A percentile compares a stretch with the other conserved stretches of the same genome.
Conservation (phyloP, 495 filamentous ascomycete species). For the Emericellopsis terricola region DNA sequence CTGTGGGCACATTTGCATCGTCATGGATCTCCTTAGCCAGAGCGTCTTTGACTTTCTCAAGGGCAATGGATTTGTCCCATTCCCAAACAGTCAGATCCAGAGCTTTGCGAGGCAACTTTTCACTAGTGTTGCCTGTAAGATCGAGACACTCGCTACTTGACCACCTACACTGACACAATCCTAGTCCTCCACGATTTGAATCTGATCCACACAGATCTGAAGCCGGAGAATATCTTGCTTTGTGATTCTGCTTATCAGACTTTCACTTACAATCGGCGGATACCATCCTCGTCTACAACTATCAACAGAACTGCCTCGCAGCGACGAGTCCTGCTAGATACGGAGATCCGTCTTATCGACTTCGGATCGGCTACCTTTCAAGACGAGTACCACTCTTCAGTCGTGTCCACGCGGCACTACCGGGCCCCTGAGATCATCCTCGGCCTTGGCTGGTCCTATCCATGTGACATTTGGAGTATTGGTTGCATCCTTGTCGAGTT, state of each 20-base stretch:
- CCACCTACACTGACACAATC: conserved; percentile 13
- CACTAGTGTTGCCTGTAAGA: conserved; percentile 95
- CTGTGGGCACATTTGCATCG: conserved; percentile 95
- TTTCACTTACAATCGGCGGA: conserved; percentile 88
- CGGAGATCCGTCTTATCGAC: conserved; percentile 92
- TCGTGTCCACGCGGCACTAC: conserved; percentile 92
- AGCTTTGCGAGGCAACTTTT: conserved; percentile 88
- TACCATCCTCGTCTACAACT: conserved; percentile 76
- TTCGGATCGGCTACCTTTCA: conserved; percentile 97
- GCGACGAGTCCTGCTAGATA: conserved; percentile 76
- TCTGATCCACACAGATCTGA: conserved; percentile 94
- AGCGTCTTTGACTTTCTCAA: conserved; percentile 99
- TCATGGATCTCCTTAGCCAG: conserved; percentile 88
- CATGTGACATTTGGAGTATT: conserved; percentile 98
- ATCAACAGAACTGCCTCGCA: conserved; percentile 64
- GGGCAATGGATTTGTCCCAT: conserved; percentile 82
- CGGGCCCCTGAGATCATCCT: conserved; percentile 94
- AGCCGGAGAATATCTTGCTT: conserved; percentile 94
- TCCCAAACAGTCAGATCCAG: conserved; percentile 98
- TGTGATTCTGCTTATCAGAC: conserved; percentile 83
- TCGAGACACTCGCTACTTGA: too few species aligned
- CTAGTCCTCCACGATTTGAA: conserved; percentile 92
- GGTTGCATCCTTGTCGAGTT: conserved; percentile 98
- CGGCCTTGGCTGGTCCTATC: conserved; percentile 91
- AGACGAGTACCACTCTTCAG: conserved; percentile 94